phyloP scores from a whole-genome alignment of 176 grass and related monocot species.

The Eragrostis curvula region DNA sequence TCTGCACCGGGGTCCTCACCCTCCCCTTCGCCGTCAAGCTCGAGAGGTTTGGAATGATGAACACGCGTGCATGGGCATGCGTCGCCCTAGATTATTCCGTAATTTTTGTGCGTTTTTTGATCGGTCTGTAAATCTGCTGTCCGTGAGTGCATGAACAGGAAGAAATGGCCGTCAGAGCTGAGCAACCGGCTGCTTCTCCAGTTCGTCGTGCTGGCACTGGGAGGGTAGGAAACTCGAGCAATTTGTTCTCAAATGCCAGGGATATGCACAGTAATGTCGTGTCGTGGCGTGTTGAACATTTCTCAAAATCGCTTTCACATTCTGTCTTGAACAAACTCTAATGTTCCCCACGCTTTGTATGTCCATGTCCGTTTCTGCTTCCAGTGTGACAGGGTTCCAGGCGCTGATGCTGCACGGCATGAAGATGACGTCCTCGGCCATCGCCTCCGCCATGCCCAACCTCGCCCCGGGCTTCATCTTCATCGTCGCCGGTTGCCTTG shows the following conservation, averaged over 20 bases:
- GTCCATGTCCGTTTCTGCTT: neutral
- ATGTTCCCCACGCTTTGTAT: neutral
- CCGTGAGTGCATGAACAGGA: constrained; percentile 29
- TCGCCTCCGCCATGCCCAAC: constrained; percentile 73
- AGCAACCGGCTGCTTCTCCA: constrained; percentile 41
- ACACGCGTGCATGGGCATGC: neutral
- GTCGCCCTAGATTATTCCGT: neutral
- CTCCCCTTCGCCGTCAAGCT: constrained; percentile 57
- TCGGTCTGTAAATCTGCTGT: neutral
- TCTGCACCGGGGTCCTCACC: constrained; percentile 50
- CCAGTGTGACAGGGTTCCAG: constrained; percentile 66
- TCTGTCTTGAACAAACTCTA: neutral
- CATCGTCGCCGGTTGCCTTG: constrained; percentile 56
- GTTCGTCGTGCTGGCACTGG: constrained; percentile 60
- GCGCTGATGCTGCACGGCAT: constrained; percentile 61
- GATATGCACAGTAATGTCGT: too few relatives aligned
- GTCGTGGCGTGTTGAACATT: neutral
- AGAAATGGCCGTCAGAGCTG: constrained; percentile 66
- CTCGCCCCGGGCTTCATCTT: constrained; percentile 76
- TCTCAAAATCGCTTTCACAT: neutral
- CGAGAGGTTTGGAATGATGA: constrained; percentile 69
- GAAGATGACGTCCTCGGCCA: constrained; percentile 72
- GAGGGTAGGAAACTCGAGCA: constrained; percentile 47
- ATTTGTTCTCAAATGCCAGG: neutral
- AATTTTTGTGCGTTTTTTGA: neutral